These are phyloP conservation scores for Zygosaccharomyces pseudorouxii DNA, from an alignment of 805 yeast genomes.

Conservation along the genomic window DNA sequence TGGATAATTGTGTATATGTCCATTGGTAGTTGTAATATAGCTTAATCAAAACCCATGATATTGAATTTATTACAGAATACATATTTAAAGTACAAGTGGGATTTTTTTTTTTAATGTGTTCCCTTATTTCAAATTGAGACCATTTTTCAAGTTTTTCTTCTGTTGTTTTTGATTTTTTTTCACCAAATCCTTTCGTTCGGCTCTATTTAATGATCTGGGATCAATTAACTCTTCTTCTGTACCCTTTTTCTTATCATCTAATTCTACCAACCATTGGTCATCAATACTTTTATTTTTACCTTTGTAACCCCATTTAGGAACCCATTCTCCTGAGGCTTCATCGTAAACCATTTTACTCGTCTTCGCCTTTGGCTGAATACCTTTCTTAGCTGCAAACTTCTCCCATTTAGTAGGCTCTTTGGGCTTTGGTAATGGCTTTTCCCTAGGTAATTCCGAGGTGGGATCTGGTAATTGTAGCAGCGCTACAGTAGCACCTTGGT, in stretches of 20 bases:
- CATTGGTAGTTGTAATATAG: neutral
- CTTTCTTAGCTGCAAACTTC: conserved; percentile 90
- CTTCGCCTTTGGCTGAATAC: conserved; percentile 84
- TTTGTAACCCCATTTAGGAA: conserved; percentile 96
- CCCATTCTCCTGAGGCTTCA: conserved; percentile 92
- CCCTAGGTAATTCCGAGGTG: conserved; percentile 79
- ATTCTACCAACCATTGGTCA: conserved; percentile 93
- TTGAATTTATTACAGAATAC: neutral
- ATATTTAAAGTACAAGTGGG: neutral
- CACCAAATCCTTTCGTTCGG: conserved; percentile 76
- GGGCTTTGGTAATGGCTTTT: conserved; percentile 88
- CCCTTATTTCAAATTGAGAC: conserved; percentile 8
- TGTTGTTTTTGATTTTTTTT: conserved; percentile 84
- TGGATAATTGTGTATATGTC: neutral
- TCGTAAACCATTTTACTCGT: conserved; percentile 86
- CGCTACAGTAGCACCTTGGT: conserved; percentile 68
- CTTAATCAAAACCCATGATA: neutral
- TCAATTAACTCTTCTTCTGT: conserved; percentile 66
- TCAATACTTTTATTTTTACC: conserved; percentile 87
- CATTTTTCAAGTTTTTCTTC: conserved; percentile 62
- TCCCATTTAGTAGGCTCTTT: conserved; percentile 97
- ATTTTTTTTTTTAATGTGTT: neutral
- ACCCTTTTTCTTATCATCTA: conserved; percentile 65
- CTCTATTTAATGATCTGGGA: conserved; percentile 78
- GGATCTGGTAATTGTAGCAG: conserved; percentile 84